Evolutionary conservation across 495 filamentous ascomycete species (phyloP), one percentile per base, ranked within the genome.

Genomic region (Hypoxylon fuscum): DNA sequence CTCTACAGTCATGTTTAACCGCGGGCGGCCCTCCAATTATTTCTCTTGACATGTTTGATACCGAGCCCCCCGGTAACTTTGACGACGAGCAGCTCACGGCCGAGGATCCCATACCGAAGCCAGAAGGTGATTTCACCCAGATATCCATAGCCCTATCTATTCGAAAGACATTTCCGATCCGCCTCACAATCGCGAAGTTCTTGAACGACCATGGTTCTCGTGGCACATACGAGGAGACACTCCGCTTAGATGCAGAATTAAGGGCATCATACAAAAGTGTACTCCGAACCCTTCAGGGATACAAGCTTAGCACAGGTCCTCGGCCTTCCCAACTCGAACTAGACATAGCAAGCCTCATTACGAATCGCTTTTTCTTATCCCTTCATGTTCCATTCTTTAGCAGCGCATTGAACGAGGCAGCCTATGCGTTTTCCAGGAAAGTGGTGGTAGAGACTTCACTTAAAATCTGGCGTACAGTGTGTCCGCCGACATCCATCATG

Each of bases 341-440:
- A 1, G 75, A 71, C 8, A 25, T 79, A 9, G 68, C 74, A 0
- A 77, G 78, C 47, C 66, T 78, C 31, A 65, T 72, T 40, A 72
- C 75, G 5, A 73, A 83, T 18, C 84, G 85, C 43, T 86, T 83
- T 69, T 82, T 88, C 58, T 68, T 88, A 54, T 79, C 81, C 1
- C 61, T 82, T 8, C 80, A 81, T 47, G 62, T 72, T 17, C 73
- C 77, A 2, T 78, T 75, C 64, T 67, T 78, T 23, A 45, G 43
- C 11, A 50, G 59, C 20, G 69, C 75, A 0, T 60, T 74, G 10
- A 64, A 66, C 22, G 74, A 81, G 47, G 76, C 80, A 0, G 67
- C 68, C 0, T 81, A 76, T 44, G 79, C 77, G 27, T 83, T 77
- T 55, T 76, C 78, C 0, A 73, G 79, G 11, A 79, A 79, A 57